phyloP scores from a whole-genome alignment of 331 rosid species.

The Acacia pycnantha region DNA sequence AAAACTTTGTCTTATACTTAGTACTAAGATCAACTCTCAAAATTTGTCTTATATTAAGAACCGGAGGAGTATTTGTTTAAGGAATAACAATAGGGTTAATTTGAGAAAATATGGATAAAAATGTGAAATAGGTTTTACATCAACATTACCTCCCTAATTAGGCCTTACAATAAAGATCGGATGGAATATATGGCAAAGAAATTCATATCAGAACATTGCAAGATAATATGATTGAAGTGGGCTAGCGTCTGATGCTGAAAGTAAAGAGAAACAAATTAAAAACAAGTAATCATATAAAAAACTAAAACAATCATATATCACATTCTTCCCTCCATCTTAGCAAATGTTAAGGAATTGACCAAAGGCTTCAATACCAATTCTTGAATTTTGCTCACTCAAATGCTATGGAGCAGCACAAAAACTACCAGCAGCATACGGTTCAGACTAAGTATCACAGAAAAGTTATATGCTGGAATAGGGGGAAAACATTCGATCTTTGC shows the following conservation, averaged over 20 bases:
- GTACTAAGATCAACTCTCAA: too few relatives aligned
- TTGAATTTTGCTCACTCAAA: conserved; percentile 13
- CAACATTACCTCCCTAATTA: too few relatives aligned
- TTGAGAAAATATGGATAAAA: too few relatives aligned
- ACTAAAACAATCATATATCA: not conserved
- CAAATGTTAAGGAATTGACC: not conserved
- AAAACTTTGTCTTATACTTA: too few relatives aligned
- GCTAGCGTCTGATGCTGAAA: not conserved
- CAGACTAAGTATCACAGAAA: conserved; percentile 16
- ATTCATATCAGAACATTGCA: not conserved
- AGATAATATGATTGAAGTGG: not conserved
- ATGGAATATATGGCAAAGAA: not conserved
- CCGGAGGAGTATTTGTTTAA: too few relatives aligned
- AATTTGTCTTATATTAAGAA: too few relatives aligned
- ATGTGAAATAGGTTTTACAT: too few relatives aligned
- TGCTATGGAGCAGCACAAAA: not conserved
- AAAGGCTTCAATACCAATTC: not conserved
- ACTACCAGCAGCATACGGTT: not conserved
- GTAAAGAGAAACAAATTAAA: not conserved
- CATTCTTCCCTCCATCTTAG: not conserved
- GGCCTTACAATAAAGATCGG: too few relatives aligned
- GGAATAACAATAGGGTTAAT: too few relatives aligned
- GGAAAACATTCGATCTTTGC: not conserved
- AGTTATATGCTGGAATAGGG: conserved; percentile 9
- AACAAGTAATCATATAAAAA: not conserved